phyloP scores from a whole-genome alignment of 768 basidiomycete species.

The Mycena epipterygia region DNA sequence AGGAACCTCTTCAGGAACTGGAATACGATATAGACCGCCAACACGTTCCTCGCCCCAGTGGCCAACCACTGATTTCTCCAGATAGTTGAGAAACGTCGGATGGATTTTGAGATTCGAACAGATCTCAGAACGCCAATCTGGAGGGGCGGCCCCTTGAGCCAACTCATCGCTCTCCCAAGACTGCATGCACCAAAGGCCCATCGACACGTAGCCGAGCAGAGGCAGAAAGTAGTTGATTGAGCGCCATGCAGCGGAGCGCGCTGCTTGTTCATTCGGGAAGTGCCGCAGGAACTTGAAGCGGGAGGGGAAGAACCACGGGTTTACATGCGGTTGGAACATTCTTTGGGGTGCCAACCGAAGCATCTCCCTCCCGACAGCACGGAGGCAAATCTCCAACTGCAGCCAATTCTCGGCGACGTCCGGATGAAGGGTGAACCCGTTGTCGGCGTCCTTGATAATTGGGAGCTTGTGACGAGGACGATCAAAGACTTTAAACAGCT shows the following conservation, averaged over 20 bases:
- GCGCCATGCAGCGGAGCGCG: background rate
- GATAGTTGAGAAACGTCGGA: background rate
- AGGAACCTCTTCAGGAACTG: background rate
- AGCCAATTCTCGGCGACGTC: background rate
- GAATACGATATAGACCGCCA: background rate
- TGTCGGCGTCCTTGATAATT: background rate
- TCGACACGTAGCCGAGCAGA: slow-evolving; percentile 9
- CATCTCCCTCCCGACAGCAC: background rate
- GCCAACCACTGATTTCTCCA: background rate
- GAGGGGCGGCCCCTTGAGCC: background rate
- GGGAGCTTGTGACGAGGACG: background rate
- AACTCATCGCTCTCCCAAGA: background rate
- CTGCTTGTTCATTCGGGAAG: background rate
- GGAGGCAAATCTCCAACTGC: background rate
- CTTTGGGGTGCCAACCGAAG: background rate
- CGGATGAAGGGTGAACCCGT: background rate
- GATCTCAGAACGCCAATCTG: background rate
- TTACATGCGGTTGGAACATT: background rate
- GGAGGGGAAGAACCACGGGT: slow-evolving; percentile 1
- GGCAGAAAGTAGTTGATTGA: slow-evolving; percentile 3
- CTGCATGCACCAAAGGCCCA: background rate
- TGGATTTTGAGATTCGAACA: background rate
- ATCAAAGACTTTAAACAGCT: background rate
- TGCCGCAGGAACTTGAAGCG: background rate
- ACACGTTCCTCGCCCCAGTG: background rate